phyloP scores from a whole-genome alignment of 2,329 filamentous ascomycete genomes.

The Apiospora kogelbergensis region DNA sequence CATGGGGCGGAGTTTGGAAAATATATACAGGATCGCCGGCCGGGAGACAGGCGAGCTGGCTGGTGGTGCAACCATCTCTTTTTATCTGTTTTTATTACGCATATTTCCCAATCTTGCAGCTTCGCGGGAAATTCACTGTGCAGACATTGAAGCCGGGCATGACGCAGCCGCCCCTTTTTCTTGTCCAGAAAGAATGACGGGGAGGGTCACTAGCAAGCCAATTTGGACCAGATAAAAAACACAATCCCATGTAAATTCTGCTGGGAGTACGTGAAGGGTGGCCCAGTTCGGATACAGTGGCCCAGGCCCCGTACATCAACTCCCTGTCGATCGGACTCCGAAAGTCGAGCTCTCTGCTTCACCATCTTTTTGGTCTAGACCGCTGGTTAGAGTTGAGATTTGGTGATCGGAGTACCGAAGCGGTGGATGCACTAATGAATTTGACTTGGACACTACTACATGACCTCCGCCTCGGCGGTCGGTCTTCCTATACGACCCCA shows the following conservation, averaged over 20 bases:
- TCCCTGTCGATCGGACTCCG: background rate
- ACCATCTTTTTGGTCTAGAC: background rate
- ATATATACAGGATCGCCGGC: conserved; percentile 1
- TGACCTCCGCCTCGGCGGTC: background rate
- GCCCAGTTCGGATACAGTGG: too few species aligned
- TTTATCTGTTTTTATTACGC: background rate
- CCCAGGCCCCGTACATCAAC: too few species aligned
- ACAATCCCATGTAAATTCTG: background rate
- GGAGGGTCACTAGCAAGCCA: background rate
- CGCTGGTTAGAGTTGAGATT: background rate
- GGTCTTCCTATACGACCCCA: background rate
- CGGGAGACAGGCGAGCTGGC: background rate
- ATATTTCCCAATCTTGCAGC: background rate
- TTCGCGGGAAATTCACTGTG: background rate
- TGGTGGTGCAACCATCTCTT: background rate
- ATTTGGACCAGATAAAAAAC: background rate
- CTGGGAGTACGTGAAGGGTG: too few species aligned
- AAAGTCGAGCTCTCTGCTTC: background rate
- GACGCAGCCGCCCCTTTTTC: background rate
- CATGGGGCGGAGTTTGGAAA: conserved; percentile 11
- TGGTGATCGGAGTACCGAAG: conserved; percentile 3
- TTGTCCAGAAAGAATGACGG: background rate
- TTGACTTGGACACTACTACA: background rate
- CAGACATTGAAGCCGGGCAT: background rate
- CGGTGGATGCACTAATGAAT: background rate